Evolutionary conservation across 495 filamentous ascomycete genomes (phyloP).

Genomic region (Rhypophila decipiens): DNA sequence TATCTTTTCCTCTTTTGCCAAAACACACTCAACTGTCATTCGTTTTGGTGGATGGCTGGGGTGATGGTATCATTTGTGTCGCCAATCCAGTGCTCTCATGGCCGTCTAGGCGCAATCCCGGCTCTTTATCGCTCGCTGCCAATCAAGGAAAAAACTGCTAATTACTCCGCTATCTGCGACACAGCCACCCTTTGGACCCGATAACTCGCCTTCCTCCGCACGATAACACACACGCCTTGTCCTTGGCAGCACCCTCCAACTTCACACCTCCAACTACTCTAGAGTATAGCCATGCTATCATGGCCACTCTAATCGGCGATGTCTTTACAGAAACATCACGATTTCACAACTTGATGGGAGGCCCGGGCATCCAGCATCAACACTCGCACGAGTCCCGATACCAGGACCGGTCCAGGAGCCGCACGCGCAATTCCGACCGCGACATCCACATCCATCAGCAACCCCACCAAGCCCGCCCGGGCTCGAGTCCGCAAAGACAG

Average conservation of each 20-base stretch:
- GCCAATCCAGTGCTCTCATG: background rate
- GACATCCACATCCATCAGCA: no score
- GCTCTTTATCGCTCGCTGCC: constrained; percentile 24
- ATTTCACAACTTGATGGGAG: constrained; percentile 41
- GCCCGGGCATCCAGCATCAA: constrained; percentile 22
- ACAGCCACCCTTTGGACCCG: constrained; percentile 18
- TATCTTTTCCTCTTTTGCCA: no score
- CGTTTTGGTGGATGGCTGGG: background rate
- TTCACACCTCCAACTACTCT: background rate
- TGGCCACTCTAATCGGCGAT: constrained; percentile 45
- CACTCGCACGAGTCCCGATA: constrained; percentile 38
- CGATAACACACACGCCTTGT: constrained; percentile 12
- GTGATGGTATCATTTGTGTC: no score
- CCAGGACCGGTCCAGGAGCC: constrained; percentile 31
- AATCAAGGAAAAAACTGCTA: constrained; percentile 16
- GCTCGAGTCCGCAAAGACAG: constrained; percentile 25
- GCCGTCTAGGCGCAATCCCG: constrained; percentile 19
- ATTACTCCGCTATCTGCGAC: constrained; percentile 22
- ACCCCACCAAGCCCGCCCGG: constrained; percentile 16
- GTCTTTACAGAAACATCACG: constrained; percentile 38
- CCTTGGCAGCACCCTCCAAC: constrained; percentile 5
- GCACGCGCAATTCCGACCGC: constrained; percentile 33
- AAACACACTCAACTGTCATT: background rate
- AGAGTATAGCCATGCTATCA: constrained; percentile 35
- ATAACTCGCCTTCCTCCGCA: constrained; percentile 10